Evolutionary conservation across 106 monocot genomes (phyloP).

Genomic region (Hemerocallis citrina): DNA sequence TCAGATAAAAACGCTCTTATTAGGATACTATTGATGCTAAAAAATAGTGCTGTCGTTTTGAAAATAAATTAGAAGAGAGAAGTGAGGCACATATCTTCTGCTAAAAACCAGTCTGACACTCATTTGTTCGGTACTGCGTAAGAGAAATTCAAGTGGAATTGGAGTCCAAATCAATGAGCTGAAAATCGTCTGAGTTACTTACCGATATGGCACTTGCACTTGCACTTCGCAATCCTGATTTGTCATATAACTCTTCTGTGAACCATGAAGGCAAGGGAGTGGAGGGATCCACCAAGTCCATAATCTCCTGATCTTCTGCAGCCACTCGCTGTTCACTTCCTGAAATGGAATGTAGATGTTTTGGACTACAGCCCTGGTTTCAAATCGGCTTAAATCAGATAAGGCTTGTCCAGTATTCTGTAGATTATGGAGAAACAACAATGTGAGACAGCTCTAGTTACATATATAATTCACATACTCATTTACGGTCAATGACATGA

Average conservation of each 20-base stretch:
- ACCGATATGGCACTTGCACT: slow-evolving; percentile 25
- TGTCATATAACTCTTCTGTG: slow-evolving; percentile 19
- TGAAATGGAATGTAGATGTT: slow-evolving; percentile 36
- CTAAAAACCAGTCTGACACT: too few species aligned
- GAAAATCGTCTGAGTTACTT: too few species aligned
- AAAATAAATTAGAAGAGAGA: too few species aligned
- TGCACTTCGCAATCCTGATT: slow-evolving; percentile 26
- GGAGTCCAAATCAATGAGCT: too few species aligned
- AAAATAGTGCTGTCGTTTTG: too few species aligned
- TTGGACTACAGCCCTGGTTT: slow-evolving; percentile 20
- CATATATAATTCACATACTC: too few species aligned
- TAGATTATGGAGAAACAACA: not conserved
- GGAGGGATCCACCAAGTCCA: slow-evolving; percentile 32
- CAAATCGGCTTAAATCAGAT: slow-evolving; percentile 23
- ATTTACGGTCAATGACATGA: too few species aligned
- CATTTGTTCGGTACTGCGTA: too few species aligned
- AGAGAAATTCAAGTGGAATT: too few species aligned
- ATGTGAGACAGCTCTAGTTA: not conserved
- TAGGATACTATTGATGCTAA: too few species aligned
- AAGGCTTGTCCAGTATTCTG: slow-evolving; percentile 24
- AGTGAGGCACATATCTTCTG: too few species aligned
- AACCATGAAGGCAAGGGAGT: slow-evolving; percentile 32
- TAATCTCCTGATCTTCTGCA: slow-evolving; percentile 26
- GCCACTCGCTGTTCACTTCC: slow-evolving; percentile 21
- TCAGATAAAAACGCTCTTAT: too few species aligned